Base-by-base conservation (phyloP, 2,329 filamentous ascomycete genomes). In the Phaeophleospora eucalypticola region DNA sequence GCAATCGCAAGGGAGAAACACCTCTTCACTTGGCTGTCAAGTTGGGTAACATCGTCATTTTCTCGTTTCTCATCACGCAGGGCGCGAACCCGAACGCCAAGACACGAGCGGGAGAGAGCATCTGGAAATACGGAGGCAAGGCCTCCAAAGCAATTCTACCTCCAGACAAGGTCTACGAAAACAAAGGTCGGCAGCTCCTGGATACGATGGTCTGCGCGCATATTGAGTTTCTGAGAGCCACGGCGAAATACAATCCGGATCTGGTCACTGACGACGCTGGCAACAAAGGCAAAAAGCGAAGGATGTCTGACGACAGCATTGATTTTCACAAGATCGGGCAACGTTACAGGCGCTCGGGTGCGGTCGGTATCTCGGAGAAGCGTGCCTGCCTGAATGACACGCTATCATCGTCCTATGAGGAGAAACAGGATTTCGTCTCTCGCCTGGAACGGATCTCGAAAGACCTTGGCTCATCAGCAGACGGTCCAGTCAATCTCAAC, bases 151-250 rank as follows among this genome's bases (percentile, higher is more conserved):
- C 16, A 4, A 41, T 36, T 4, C 21, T 47, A 10, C 16, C 35
- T 20, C 32, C 38, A 4, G 40, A 47, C 20, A 20, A 32, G 8
- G 14, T 19, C n/a, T 36, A 43, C 16, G 39, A 33, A 19, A 36
- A 46, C 14, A 41, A 38, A 16, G 20, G 34, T 12, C 16, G 37
- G 16, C 40, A 34, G 29, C 29, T 42, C 16, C 10, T 17, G 14
- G 17, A 27, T n/a, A 35, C 27, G 4, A 42, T 43, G 39, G 40
- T 41, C 9, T 42, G 33, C 29, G 45, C 45, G 6, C 45, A 36
- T 17, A 47, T 47, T n/a, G 45, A 47, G 34, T 47, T 47, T 18
- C 20, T 41, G n/a, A 36, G 40, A 33, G 39, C 32, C 9, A 47
- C 45, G 12, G 34, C 34, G 4, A 29, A 29, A 12, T 47, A 42